phyloP scores from a whole-genome alignment of 2,329 filamentous ascomycete species.

The Biscogniauxia sp. region DNA sequence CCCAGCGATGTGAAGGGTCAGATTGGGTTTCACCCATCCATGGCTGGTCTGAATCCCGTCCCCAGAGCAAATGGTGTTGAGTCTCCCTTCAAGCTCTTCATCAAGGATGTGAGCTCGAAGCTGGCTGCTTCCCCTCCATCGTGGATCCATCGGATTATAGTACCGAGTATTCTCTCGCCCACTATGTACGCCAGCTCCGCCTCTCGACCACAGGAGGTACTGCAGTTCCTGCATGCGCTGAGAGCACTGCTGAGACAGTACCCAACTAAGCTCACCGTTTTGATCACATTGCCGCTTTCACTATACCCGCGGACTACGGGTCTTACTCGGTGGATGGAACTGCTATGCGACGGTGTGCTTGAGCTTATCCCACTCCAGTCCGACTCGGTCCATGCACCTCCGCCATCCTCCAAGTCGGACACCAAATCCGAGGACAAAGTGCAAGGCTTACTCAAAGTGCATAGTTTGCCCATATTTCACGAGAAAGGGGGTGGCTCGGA shows the following conservation, averaged over 20 bases:
- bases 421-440: constrained; percentile 65
- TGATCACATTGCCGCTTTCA: constrained; percentile 76
- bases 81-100: constrained; percentile 63
- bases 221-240: constrained; percentile 79
- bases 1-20: constrained; percentile 48
- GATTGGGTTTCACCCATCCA: constrained; percentile 49
- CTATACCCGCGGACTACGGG: constrained; percentile 75
- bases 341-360: constrained; percentile 79
- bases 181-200: constrained; percentile 71
- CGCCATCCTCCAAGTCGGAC: constrained; percentile 51
- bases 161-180: constrained; percentile 87
- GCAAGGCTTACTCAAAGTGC: constrained; percentile 82
- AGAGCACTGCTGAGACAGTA: constrained; percentile 71
- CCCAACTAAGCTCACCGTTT: constrained; percentile 61
- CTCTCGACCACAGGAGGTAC: constrained; percentile 67
- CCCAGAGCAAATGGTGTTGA: constrained; percentile 20
- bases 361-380: constrained; percentile 75
- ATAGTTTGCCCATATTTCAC: constrained; percentile 79
- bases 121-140: constrained; percentile 57
- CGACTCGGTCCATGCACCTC: constrained; percentile 48
- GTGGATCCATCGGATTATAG: constrained; percentile 73
- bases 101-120: constrained; percentile 55
- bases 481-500: constrained; percentile 82
- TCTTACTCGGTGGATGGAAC: constrained; percentile 81
- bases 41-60: constrained; percentile 19